Evolutionary conservation across 2,329 filamentous ascomycete species (phyloP).

Genomic region (Talaromyces piceae): DNA sequence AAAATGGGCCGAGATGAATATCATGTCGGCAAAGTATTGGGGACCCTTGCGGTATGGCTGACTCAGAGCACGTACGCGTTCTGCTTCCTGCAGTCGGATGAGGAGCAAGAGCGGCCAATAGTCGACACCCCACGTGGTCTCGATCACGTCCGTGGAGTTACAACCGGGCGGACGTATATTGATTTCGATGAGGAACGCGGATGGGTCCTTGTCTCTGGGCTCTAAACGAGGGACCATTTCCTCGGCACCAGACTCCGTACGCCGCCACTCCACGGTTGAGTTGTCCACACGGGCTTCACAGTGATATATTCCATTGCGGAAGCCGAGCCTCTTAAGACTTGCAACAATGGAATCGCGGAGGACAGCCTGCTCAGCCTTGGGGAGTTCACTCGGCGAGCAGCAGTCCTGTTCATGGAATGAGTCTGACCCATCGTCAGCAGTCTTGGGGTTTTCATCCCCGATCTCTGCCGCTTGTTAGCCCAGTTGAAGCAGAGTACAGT

Average conservation of each 20-base stretch:
- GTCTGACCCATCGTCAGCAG: background rate
- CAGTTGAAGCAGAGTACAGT: conserved; percentile 25
- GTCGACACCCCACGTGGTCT: background rate
- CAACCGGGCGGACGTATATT: conserved; percentile 21
- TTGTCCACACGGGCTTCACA: conserved; percentile 21
- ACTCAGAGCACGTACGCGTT: background rate
- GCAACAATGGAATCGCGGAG: conserved; percentile 13
- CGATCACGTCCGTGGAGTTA: background rate
- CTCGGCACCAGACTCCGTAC: conserved; percentile 8
- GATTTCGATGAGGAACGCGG: conserved; percentile 19
- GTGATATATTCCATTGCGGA: conserved; percentile 21
- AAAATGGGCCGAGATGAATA: background rate
- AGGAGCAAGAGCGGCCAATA: background rate
- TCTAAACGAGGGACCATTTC: conserved; percentile 11
- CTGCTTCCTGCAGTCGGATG: background rate
- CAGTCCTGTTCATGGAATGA: background rate
- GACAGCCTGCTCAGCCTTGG: conserved; percentile 14
- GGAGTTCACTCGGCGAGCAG: conserved; percentile 17
- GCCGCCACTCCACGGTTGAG: conserved; percentile 16
- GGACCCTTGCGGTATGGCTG: background rate
- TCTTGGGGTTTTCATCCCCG: background rate
- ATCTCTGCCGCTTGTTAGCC: background rate
- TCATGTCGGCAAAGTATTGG: conserved; percentile 1
- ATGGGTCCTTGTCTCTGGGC: background rate
- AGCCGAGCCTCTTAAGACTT: conserved; percentile 18